Conservation (phyloP, 2,329 filamentous ascomycete genomes). For the Xylaria sp. region DNA sequence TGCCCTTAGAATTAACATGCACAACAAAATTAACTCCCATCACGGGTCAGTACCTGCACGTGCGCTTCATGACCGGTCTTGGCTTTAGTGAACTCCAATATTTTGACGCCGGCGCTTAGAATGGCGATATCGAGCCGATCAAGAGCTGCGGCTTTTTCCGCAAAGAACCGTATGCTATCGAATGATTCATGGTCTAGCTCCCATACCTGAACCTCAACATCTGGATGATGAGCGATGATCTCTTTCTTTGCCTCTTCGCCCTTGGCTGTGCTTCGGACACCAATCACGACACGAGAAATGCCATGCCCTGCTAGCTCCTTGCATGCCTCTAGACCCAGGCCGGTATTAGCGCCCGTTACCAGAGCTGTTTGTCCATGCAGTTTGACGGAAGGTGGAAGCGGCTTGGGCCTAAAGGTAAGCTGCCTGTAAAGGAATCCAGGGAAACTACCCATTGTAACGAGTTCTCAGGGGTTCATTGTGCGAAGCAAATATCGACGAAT, state of each 20-base stretch:
- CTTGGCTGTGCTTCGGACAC: neutral
- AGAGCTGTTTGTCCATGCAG: neutral
- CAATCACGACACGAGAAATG: neutral
- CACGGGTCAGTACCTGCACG: too few species aligned
- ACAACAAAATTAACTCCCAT: too few species aligned
- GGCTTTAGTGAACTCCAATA: too few species aligned
- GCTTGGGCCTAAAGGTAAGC: neutral
- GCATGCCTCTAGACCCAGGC: neutral
- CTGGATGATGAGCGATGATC: neutral
- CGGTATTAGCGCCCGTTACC: slow-evolving; percentile 2
- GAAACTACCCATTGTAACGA: too few species aligned
- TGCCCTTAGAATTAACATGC: too few species aligned
- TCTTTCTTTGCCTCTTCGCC: neutral
- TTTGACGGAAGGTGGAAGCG: neutral
- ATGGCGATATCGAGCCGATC: neutral
- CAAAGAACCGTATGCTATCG: neutral
- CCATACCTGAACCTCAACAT: neutral
- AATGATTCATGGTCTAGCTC: neutral
- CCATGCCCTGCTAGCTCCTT: neutral
- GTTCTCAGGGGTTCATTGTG: too few species aligned
- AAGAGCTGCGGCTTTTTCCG: neutral
- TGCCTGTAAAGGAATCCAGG: neutral
- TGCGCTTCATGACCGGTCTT: too few species aligned
- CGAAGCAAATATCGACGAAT: too few species aligned
- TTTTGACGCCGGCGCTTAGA: neutral